Evolutionary conservation across 352 stramenopile species (phyloP).

Genomic region (Globisporangium cylindrosporum): DNA sequence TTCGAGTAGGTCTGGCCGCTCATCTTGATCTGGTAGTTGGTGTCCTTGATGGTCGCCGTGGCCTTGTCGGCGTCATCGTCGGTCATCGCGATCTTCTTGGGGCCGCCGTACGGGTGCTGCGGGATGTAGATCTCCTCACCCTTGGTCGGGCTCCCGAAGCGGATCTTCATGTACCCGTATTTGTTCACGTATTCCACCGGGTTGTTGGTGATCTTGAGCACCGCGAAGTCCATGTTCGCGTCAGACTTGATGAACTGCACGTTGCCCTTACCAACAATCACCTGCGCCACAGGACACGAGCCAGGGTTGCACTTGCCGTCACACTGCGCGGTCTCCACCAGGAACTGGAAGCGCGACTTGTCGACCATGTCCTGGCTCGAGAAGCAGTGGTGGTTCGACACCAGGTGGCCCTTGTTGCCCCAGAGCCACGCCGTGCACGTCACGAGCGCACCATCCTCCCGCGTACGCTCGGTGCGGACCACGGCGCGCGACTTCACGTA

Average conservation of each 20-base stretch:
- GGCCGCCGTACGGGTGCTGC: constrained; percentile 57
- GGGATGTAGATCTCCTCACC: constrained; percentile 72
- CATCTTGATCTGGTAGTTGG: constrained; percentile 34
- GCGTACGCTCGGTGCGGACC: constrained; percentile 44
- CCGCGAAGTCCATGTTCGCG: constrained; percentile 43
- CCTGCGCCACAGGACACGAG: constrained; percentile 30
- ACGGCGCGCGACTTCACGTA: constrained; percentile 39
- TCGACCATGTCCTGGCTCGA: constrained; percentile 28
- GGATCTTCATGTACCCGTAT: constrained; percentile 63
- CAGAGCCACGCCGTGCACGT: constrained; percentile 32
- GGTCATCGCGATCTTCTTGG: constrained; percentile 59
- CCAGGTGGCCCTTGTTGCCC: constrained; percentile 31
- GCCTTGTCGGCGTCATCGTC: constrained; percentile 36
- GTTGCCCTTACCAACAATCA: constrained; percentile 33
- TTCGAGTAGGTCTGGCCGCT: constrained; percentile 21
- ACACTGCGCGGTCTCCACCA: constrained; percentile 14
- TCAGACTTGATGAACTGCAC: constrained; percentile 62
- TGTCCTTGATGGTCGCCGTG: constrained; percentile 33
- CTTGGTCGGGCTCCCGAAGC: constrained; percentile 37
- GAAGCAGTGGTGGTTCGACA: constrained; percentile 43
- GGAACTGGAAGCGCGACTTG: constrained; percentile 35
- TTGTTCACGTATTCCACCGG: constrained; percentile 34
- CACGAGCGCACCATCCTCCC: constrained; percentile 47
- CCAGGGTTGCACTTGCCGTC: constrained; percentile 29
- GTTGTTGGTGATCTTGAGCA: constrained; percentile 48